phyloP scores from a whole-genome alignment of 148 eudicot species.

The Agrostemma githago region DNA sequence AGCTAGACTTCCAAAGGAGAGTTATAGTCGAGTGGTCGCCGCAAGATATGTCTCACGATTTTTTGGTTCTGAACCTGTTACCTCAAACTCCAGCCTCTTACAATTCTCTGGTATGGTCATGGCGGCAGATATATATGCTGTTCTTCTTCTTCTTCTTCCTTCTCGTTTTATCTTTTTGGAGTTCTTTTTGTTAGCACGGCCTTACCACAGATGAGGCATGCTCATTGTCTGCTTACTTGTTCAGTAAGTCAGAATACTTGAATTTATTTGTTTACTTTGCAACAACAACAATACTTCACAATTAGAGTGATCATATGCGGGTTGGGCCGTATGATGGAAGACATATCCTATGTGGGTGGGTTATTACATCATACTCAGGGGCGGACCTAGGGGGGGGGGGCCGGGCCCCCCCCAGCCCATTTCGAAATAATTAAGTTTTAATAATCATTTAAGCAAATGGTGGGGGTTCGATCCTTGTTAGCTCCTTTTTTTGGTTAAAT shows the following conservation, averaged over 20 bases:
- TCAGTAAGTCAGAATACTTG: background rate
- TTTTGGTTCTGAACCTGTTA: constrained; percentile 71
- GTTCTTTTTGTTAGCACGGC: background rate
- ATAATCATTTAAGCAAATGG: no score
- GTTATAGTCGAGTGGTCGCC: constrained; percentile 77
- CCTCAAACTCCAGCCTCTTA: constrained; percentile 43
- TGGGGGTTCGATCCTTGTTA: no score
- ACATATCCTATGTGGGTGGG: background rate
- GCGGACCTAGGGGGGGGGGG: no score
- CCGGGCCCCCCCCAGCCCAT: no score
- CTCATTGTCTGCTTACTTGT: background rate
- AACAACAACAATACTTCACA: constrained; percentile 4
- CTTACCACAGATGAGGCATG: background rate
- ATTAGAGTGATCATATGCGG: background rate
- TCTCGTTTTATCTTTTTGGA: background rate
- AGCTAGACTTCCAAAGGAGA: constrained; percentile 51
- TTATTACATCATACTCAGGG: no score
- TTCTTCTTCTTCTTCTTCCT: background rate
- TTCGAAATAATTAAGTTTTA: no score
- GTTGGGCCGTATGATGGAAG: background rate
- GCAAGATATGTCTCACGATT: constrained; percentile 89
- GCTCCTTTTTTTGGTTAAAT: no score
- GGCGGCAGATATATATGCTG: background rate
- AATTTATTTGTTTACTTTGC: background rate
- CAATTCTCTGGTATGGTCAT: constrained; percentile 54